These are phyloP conservation scores for Margaritispora aquatica DNA, from an alignment of 495 filamentous ascomycete genomes.

Conservation along the genomic window DNA sequence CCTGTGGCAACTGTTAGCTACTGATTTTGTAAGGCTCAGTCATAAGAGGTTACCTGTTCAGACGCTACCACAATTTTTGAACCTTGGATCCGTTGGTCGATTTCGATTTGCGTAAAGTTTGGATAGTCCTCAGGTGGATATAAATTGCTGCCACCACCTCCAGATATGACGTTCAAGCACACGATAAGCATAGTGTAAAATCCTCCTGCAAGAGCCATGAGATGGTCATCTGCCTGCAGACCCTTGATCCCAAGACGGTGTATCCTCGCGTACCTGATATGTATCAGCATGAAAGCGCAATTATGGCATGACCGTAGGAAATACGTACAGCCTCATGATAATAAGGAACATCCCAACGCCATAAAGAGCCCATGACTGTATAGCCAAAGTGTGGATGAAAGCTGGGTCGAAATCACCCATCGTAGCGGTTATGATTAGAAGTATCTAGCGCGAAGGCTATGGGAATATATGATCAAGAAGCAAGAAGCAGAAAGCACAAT, in stretches of 20 bases:
- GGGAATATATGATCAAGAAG: neutral
- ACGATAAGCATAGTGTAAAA: constrained; percentile 35
- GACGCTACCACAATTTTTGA: constrained; percentile 40
- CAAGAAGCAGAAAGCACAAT: neutral
- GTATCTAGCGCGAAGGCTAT: neutral
- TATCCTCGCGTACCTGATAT: constrained; percentile 28
- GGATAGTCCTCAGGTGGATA: constrained; percentile 30
- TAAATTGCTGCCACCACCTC: constrained; percentile 40
- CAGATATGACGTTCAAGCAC: constrained; percentile 36
- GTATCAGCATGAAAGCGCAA: neutral
- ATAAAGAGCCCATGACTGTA: constrained; percentile 27
- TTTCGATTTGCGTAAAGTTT: constrained; percentile 31
- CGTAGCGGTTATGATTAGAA: neutral
- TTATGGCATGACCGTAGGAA: neutral
- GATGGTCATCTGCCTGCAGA: constrained; percentile 30
- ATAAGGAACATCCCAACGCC: constrained; percentile 24
- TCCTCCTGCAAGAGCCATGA: constrained; percentile 28
- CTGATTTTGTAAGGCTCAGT: too few species aligned
- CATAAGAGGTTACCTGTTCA: constrained; percentile 28
- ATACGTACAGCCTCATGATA: constrained; percentile 23
- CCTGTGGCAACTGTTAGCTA: constrained; percentile 13
- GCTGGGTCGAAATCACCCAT: constrained; percentile 20
- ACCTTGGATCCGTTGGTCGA: constrained; percentile 36
- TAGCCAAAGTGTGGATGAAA: constrained; percentile 15
- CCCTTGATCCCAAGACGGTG: constrained; percentile 22